Evolutionary conservation across 2,329 filamentous ascomycete genomes (phyloP), one percentile per base, ranked within the genome.

Genomic region (Coleophoma cylindrospora): DNA sequence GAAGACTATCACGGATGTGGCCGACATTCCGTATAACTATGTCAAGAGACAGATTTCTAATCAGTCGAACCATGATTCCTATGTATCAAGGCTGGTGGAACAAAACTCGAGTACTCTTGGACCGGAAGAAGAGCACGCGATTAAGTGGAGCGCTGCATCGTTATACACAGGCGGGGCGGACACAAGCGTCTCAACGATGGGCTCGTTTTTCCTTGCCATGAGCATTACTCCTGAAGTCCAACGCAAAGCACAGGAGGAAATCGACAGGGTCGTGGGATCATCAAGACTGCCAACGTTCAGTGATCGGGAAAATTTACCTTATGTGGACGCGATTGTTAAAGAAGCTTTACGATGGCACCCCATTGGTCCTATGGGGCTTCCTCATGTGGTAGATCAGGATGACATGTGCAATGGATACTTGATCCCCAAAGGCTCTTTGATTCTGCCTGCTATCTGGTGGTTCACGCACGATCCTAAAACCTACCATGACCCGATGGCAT

Each of bases 351-450:
- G 74, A 11, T 73, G 69, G 67, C 64, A 64, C 32, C 73, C 73
- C 3, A 63, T 75, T 3, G 69, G 67, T 11, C 72, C 74, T 1
- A 61, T 76, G 3, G 74, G 73, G 5, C 73, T 82, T 34, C 79
- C 79, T 2, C 79, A 82, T 59, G 70, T 66, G 40, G 69, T 75
- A 15, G 67, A 73, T 2, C 63, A 72, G 46, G 78, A 82, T 43
- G 79, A 82, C 48, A 66, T 72, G 13, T 82, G 80, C 58, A 66
- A 74, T 22, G 77, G 73, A 44, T 75, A 76, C 60, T 70, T 72
- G 51, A 79, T 83, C 46, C 77, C 77, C n/a, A 74, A 73, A n/a
- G 79, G 79, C 3, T 69, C 68, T 43, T 67, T 68, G 5, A 4
- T 53, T 13, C 21, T 48, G n/a, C 14, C 38, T 7, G 62, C 61